Evolutionary conservation across 208 protist genomes (phyloP).

Genomic region (Leishmania mexicana): DNA sequence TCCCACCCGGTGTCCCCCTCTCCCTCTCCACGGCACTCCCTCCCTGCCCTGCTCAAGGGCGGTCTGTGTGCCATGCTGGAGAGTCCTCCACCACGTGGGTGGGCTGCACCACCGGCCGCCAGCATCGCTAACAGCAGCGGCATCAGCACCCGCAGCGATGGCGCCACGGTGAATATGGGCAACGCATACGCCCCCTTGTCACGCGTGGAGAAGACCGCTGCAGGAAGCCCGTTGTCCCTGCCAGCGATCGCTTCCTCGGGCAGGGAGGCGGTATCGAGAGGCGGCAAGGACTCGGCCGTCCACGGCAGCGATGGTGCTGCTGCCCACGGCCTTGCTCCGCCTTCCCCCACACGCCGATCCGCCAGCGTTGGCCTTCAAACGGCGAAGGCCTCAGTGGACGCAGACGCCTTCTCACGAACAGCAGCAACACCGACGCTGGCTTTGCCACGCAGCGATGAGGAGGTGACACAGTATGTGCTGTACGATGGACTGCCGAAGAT

Average conservation of each 20-base stretch:
- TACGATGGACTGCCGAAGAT: slow-evolving; percentile 42
- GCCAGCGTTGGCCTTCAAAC: neutral
- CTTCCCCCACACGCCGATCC: neutral
- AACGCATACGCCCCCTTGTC: neutral
- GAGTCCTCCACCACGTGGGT: neutral
- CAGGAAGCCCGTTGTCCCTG: neutral
- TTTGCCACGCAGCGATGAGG: slow-evolving; percentile 18
- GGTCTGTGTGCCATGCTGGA: neutral
- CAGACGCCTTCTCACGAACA: neutral
- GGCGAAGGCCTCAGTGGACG: neutral
- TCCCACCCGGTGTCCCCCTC: neutral
- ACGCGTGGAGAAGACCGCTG: neutral
- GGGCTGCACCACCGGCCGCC: neutral
- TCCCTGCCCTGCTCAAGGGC: neutral
- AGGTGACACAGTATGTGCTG: slow-evolving; percentile 38
- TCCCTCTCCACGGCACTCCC: neutral
- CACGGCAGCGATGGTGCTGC: neutral
- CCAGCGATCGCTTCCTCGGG: neutral
- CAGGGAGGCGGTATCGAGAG: neutral
- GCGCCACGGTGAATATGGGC: neutral
- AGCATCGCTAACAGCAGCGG: neutral
- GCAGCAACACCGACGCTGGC: neutral
- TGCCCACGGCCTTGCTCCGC: neutral
- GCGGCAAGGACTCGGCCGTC: neutral
- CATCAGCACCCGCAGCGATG: neutral